Evolutionary conservation across 2,329 filamentous ascomycete genomes (phyloP).

Genomic region (Furcasterigmium furcatum): DNA sequence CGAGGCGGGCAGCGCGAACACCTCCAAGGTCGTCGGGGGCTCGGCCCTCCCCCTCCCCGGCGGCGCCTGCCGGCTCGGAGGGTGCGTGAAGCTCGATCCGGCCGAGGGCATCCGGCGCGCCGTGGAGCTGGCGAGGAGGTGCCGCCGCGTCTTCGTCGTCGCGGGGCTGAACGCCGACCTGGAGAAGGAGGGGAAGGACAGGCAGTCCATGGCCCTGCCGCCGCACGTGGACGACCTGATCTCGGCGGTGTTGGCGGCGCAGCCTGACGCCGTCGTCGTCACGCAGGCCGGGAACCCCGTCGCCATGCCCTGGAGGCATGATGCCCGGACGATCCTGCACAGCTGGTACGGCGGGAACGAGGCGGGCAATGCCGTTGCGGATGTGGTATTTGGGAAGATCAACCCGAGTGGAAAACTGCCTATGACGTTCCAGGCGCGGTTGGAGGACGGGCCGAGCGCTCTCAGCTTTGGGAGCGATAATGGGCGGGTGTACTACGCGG

Average conservation of each 20-base stretch:
- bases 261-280: background rate
- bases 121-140: constrained; percentile 40
- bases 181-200: background rate
- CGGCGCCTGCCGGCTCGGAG: constrained; percentile 4
- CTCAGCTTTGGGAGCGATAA: constrained; percentile 5
- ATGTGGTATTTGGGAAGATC: constrained; percentile 6
- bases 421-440: constrained; percentile 4
- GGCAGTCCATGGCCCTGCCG: background rate
- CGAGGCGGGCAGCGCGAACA: constrained; percentile 19
- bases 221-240: background rate
- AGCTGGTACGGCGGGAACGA: constrained; percentile 9
- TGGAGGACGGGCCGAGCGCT: constrained; percentile 5
- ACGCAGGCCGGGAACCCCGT: constrained; percentile 1
- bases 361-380: constrained; percentile 4
- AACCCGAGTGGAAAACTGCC: constrained; percentile 10
- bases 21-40: constrained; percentile 8
- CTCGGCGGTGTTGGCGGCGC: background rate
- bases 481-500: background rate
- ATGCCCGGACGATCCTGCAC: constrained; percentile 4
- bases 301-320: constrained; percentile 2
- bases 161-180: constrained; percentile 51
- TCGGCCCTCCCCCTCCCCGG: background rate
- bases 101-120: constrained; percentile 10
- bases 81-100: constrained; percentile 2
- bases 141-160: constrained; percentile 51